Percentiles rank a stretch among this genome's conserved stretches.
These are phyloP conservation scores for Marchantia polymorpha DNA, from an alignment of 225 moss, liverwort and hornwort species.

Conservation along the genomic window DNA sequence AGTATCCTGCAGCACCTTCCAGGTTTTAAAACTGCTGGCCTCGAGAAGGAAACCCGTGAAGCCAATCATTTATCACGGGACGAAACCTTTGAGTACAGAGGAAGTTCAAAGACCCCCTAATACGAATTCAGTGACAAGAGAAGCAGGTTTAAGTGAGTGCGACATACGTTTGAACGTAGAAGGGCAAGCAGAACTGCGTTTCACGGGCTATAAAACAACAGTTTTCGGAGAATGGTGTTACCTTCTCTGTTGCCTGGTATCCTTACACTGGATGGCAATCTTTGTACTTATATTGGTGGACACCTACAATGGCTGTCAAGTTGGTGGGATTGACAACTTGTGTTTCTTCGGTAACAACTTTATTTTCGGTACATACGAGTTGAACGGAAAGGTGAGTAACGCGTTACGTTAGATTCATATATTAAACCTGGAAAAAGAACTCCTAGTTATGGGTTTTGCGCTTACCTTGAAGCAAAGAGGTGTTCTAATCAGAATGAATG, in stretches of 20 bases:
- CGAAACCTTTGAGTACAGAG: slow-evolving; percentile 13
- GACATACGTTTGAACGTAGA: slow-evolving; percentile 54
- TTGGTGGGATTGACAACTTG: slow-evolving; percentile 67
- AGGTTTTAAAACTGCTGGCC: slow-evolving; percentile 40
- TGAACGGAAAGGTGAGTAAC: slow-evolving; percentile 67
- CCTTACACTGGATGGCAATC: slow-evolving; percentile 69
- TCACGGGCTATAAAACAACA: slow-evolving; percentile 58
- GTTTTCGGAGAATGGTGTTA: slow-evolving; percentile 71
- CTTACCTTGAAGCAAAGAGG: background rate
- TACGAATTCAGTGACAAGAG: background rate
- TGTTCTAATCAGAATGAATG: background rate
- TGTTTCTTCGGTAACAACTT: slow-evolving; percentile 73
- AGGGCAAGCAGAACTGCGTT: slow-evolving; percentile 41
- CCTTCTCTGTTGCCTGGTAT: slow-evolving; percentile 54
- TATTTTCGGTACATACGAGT: slow-evolving; percentile 70
- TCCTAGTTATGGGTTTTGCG: background rate
- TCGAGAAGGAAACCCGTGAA: slow-evolving; percentile 32
- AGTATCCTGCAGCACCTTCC: slow-evolving; percentile 37
- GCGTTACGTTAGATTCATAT: background rate
- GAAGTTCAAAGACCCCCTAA: no score
- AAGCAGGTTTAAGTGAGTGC: slow-evolving; percentile 19
- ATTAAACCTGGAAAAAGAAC: background rate
- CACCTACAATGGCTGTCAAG: slow-evolving; percentile 70
- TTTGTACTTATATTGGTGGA: slow-evolving; percentile 61
- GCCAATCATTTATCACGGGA: slow-evolving; percentile 38